Base-by-base conservation (phyloP, 805 yeast genomes). In the Schwanniomyces pseudopolymorphus region DNA sequence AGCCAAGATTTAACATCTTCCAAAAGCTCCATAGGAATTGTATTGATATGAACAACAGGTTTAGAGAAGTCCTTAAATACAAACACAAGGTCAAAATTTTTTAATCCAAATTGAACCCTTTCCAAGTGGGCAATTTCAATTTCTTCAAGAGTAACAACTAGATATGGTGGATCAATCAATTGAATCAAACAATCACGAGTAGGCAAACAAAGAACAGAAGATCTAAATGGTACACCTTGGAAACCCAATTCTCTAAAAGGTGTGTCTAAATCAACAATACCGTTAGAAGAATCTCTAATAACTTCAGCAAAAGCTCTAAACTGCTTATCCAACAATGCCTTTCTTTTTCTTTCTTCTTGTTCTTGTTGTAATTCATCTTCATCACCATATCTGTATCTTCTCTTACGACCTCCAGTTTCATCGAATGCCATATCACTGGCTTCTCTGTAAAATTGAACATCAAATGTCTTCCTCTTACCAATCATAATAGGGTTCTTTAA, bases 351-450 rank as follows among this genome's bases (percentile, higher is more conserved):
- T 71, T 94, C 99, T 67, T 94, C 98, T 70, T 92, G 97, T 72
- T 94, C 99, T 69, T 92, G 97, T 69, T 94, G 98, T 53, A 94
- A 75, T 70, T 94, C 99, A 67, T 94, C 99, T 67, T 94, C 99
- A 65, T 94, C 99, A 40, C 99, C 99, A 63, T 94, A 94, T 60
- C 94, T 72, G 66, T 85, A 85, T 54, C 79, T 80, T 67, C 97
- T 83, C 71, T 89, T 85, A 51, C 96, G 85, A 50, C 89, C 91
- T 53, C 97, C 96, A 16, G 99, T 94, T 69, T 94, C 99, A 68
- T 94, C 99, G 58, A 90, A 90, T 3, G 96, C 84, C 77, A 90
- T 87, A 63, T 94, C 99, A 25, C 96, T 84, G 10, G 97, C 98
- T 67, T 94, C 99, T 53, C 98, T 79, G 73, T 91, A 94, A 63